A percentile compares a stretch with the other conserved stretches of the same genome.
phyloP scores from a whole-genome alignment of 345 rosid species.

The Eutrema heterophyllum region DNA sequence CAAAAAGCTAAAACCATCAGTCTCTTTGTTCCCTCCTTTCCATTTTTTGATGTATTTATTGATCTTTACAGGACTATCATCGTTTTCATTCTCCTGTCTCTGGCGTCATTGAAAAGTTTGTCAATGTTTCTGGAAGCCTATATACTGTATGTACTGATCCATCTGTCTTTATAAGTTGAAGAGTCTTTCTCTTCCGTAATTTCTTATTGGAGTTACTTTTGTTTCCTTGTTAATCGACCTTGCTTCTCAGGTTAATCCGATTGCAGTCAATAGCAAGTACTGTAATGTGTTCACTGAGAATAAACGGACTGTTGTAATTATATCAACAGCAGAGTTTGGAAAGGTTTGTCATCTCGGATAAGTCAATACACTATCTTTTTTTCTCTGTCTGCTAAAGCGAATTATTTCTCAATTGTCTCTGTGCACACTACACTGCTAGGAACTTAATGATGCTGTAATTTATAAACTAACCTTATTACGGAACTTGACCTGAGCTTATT shows the following conservation, averaged over 20 bases:
- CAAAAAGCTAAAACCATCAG: background rate
- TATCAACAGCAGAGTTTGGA: constrained; percentile 72
- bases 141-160: constrained; percentile 56
- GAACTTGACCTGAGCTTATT: background rate
- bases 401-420: background rate
- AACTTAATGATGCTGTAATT: background rate
- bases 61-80: constrained; percentile 73
- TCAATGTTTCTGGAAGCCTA: constrained; percentile 66
- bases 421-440: background rate
- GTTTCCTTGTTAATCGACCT: constrained; percentile 4
- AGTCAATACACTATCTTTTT: background rate
- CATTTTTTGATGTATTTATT: background rate
- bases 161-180: background rate
- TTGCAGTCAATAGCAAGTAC: constrained; percentile 93
- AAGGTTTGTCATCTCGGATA: constrained; percentile 48
- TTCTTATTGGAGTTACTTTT: background rate
- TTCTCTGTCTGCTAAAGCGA: background rate
- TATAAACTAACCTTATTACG: background rate
- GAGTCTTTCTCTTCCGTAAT: constrained; percentile 6
- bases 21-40: background rate
- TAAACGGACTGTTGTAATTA: constrained; percentile 62
- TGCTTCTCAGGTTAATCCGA: constrained; percentile 77
- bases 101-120: constrained; percentile 60
- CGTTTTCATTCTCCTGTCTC: constrained; percentile 89
- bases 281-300: constrained; percentile 97